A percentile compares a stretch with the other conserved stretches of the same genome.
These are phyloP conservation scores for Xanthoparmelia taractica DNA, from an alignment of 495 filamentous ascomycete genomes.

Conservation along the genomic window DNA sequence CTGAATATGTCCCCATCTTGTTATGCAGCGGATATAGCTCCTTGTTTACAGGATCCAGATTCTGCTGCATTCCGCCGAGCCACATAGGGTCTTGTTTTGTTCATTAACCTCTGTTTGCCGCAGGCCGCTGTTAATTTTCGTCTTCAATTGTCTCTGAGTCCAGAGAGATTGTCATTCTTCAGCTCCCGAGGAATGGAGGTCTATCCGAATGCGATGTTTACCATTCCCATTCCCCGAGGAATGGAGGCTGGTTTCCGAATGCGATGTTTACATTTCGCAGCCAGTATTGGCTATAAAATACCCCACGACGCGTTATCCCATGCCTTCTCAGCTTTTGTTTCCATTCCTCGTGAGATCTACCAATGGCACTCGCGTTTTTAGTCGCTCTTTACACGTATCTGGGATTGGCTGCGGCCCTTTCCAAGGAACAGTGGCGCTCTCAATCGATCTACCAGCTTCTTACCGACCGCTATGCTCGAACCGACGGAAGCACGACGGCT, in stretches of 20 bases:
- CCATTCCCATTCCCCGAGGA: not conserved
- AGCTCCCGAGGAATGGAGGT: too few species aligned
- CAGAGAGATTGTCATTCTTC: too few species aligned
- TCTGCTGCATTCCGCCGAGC: too few species aligned
- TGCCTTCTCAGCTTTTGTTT: not conserved
- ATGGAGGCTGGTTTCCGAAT: slow-evolving; percentile 1
- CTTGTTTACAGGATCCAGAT: too few species aligned
- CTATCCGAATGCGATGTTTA: not conserved
- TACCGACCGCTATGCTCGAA: slow-evolving; percentile 67
- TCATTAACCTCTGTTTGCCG: too few species aligned
- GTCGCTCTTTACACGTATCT: not conserved
- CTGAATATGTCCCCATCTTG: too few species aligned
- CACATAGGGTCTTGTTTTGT: too few species aligned
- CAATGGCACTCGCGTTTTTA: not conserved
- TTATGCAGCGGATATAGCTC: too few species aligned
- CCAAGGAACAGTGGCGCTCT: slow-evolving; percentile 44
- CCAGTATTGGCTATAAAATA: not conserved
- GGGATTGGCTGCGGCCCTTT: not conserved
- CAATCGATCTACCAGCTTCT: slow-evolving; percentile 68
- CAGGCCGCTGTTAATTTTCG: too few species aligned
- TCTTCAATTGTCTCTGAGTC: too few species aligned
- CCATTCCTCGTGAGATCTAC: not conserved
- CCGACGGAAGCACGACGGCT: slow-evolving; percentile 54
- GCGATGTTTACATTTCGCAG: slow-evolving; percentile 1
- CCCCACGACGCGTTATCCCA: not conserved